Evolutionary conservation across 805 yeast species (phyloP).

Genomic region (Saccharomycopsis sp.): DNA sequence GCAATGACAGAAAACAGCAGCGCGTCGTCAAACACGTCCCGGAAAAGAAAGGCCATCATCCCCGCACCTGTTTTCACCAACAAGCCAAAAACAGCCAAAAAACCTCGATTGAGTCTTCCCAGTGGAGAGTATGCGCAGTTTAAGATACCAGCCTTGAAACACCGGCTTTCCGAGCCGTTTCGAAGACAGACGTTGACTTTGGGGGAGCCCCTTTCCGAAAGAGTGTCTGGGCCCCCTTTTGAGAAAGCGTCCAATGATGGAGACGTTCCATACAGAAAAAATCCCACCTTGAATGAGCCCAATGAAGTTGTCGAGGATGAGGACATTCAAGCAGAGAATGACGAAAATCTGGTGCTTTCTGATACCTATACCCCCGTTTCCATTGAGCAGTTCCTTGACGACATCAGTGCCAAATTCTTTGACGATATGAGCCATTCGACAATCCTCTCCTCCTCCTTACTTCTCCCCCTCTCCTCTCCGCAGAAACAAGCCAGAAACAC

Average conservation of each 20-base stretch:
- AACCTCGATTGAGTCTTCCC: background rate
- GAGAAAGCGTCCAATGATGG: constrained; percentile 21
- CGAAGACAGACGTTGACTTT: background rate
- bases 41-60: background rate
- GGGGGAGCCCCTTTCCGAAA: background rate
- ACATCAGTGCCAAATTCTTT: constrained; percentile 37
- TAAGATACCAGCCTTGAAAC: background rate
- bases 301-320: background rate
- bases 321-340: background rate
- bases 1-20: constrained; percentile 2
- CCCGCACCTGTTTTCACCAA: background rate
- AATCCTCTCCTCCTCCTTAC: constrained; percentile 15
- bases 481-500: constrained; percentile 19
- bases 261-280: constrained; percentile 13
- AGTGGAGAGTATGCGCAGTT: background rate
- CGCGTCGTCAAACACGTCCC: background rate
- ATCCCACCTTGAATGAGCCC: background rate
- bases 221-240: background rate
- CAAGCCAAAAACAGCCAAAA: background rate
- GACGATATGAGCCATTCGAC: constrained; percentile 33
- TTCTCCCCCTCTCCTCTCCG: constrained; percentile 9
- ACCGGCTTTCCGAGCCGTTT: background rate
- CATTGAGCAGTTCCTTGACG: constrained; percentile 33
- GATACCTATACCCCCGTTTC: constrained; percentile 30
- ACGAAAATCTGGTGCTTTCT: constrained; percentile 18